Base-by-base conservation (phyloP, 1,284 basidiomycete species). In the Trametes polyzona region DNA sequence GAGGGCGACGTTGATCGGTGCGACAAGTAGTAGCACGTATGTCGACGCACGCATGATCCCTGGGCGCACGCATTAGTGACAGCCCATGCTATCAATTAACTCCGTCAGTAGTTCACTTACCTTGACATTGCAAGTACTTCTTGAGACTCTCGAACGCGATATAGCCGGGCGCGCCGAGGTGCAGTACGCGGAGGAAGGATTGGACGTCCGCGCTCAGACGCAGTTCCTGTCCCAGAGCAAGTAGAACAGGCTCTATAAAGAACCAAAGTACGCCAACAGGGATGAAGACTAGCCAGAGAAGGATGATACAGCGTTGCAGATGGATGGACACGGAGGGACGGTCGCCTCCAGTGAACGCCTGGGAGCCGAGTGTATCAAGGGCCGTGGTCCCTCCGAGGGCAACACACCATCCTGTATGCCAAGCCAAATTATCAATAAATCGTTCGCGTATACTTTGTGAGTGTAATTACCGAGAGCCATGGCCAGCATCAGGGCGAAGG, bases 101-200 rank as follows among this genome's bases (percentile, higher is more conserved):
- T n/a, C 21, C 29, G n/a, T 11, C 16, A 27, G 26, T 32, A 29
- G 46, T 36, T 33, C 21, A 64, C 77, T 59, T 62, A 86, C 88
- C 88, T 77, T 91, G 88, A 56, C 88, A 89, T 68, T 91, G 88
- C 21, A 91, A 69, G 70, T 90, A 91, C 71, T 89, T 91, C 71
- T 90, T 91, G 63, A 90, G 73, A 51, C 82, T 85, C 69, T 91
- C 89, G 58, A 91, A 92, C 8, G 82, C 87, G 58, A 91, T 83
- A 66, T 89, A 90, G 6, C 81, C 88, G 0, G 90, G 88, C 0
- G 83, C 86, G 1, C 84, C 88, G 36, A 84, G 53, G 47, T 84
- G 77, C 47, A 92, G 72, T 23, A 90, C 67, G 10, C 88, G 81
- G 61, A 90, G 73, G 65, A 88, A 88, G 16, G 65, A 65, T 65